Base-by-base conservation (phyloP, 352 stramenopile species). In the Phytophthora agathidicida region DNA sequence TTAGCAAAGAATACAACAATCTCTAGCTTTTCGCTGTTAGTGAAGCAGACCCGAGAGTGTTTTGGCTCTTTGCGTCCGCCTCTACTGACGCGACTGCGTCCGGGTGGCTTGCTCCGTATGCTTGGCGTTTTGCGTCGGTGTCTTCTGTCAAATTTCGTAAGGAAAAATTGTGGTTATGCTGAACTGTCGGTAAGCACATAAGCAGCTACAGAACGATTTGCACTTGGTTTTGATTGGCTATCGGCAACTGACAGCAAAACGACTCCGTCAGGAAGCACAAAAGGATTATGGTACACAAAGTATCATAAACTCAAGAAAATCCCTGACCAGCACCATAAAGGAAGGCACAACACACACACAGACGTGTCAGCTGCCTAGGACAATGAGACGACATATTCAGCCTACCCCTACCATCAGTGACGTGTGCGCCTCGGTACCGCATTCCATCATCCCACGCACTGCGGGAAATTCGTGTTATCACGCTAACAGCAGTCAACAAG, bases 261-360 rank as follows among this genome's bases (percentile, higher is more conserved):
- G 28, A 51, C 17, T 51, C 17, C 28, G 28, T 51, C 43, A 14
- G 30, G 4, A 51, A 41, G 43, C 43, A 51, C 43, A 51, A 41
- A 51, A 9, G 43, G 13, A 51, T 30, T 51, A 51, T 30, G 43
- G 43, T 44, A 54, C n/a, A n/a, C n/a, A n/a, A n/a, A n/a, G n/a
- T n/a, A n/a, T n/a, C n/a, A n/a, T n/a, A n/a, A n/a, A n/a, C n/a
- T n/a, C n/a, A n/a, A n/a, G n/a, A n/a, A n/a, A n/a, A n/a, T n/a
- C n/a, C n/a, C n/a, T n/a, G n/a, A n/a, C n/a, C n/a, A n/a, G n/a
- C n/a, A n/a, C n/a, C n/a, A n/a, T n/a, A n/a, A n/a, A n/a, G n/a
- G n/a, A n/a, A n/a, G n/a, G n/a, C n/a, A n/a, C n/a, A n/a, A n/a
- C n/a, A n/a, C n/a, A n/a, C n/a, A n/a, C n/a, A n/a, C n/a, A n/a